phyloP scores from a whole-genome alignment of 208 protist species.

The Herpetomonas samuelpessoai region DNA sequence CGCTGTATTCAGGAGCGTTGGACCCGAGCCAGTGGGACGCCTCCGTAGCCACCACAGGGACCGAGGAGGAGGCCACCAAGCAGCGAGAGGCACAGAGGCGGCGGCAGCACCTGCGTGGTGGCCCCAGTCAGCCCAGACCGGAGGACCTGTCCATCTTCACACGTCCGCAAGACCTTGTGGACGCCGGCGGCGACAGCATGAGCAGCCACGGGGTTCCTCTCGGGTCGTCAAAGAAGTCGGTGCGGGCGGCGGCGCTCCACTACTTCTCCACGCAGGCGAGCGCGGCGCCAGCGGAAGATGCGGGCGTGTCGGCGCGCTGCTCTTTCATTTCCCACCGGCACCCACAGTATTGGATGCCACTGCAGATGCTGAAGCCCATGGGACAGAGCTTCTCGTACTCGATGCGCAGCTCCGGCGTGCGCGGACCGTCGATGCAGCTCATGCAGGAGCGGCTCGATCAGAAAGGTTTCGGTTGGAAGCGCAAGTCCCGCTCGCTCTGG shows the following conservation, averaged over 20 bases:
- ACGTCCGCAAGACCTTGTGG: constrained; percentile 27
- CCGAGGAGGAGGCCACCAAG: background rate
- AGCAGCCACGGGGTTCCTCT: background rate
- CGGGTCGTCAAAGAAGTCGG: no score
- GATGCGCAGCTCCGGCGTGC: constrained; percentile 56
- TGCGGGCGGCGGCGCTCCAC: background rate
- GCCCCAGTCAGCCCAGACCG: constrained; percentile 51
- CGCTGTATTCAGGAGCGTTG: constrained; percentile 3
- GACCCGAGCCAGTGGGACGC: background rate
- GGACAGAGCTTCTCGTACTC: constrained; percentile 48
- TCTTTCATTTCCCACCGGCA: background rate
- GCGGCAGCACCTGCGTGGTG: constrained; percentile 30
- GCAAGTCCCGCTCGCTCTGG: constrained; percentile 81
- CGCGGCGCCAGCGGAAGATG: background rate
- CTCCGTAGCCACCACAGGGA: background rate
- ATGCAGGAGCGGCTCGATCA: constrained; percentile 81
- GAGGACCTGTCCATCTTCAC: constrained; percentile 71
- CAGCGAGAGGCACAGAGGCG: background rate
- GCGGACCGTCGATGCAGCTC: constrained; percentile 67
- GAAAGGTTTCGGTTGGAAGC: constrained; percentile 88
- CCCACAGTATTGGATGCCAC: constrained; percentile 31
- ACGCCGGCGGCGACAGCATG: background rate
- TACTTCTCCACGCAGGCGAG: background rate
- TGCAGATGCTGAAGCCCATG: constrained; percentile 86
- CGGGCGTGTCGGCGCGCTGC: background rate